Percentiles rank a stretch among this genome's conserved stretches.
phyloP scores from a whole-genome alignment of 768 basidiomycete genomes.

The Boletus reticuloceps region DNA sequence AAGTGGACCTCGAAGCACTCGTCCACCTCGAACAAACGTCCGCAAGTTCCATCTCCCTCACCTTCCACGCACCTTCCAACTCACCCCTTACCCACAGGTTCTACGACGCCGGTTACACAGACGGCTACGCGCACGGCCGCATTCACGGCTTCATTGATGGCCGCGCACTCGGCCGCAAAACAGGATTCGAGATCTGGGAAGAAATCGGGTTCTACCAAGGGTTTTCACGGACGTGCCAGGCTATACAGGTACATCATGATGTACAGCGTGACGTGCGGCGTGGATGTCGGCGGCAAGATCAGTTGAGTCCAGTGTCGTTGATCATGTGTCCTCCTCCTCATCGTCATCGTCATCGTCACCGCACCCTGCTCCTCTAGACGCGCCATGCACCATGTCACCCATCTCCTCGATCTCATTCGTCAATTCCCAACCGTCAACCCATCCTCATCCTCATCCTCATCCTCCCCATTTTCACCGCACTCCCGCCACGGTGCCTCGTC shows the following conservation, averaged over 20 bases:
- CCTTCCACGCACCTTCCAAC: not conserved
- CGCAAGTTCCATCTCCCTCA: conserved; percentile 10
- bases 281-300: not conserved
- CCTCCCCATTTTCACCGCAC: too few relatives aligned
- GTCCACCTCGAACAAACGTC: conserved; percentile 65
- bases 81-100: conserved; percentile 47
- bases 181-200: conserved; percentile 96
- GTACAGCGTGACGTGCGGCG: too few relatives aligned
- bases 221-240: conserved; percentile 69
- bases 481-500: too few relatives aligned
- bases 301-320: conserved; percentile 8
- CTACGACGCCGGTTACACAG: conserved; percentile 72
- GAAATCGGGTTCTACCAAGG: conserved; percentile 94
- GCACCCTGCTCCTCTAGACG: conserved; percentile 40
- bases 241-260: conserved; percentile 34
- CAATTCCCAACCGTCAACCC: conserved; percentile 82
- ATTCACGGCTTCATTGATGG: conserved; percentile 93
- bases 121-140: conserved; percentile 81
- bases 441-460: conserved; percentile 28
- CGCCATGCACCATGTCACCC: conserved; percentile 57
- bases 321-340: too few relatives aligned
- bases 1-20: conserved; percentile 58
- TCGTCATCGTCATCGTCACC: too few relatives aligned
- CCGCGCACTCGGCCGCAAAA: conserved; percentile 80
- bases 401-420: conserved; percentile 67